Percentiles rank a stretch among this genome's conserved stretches.
Evolutionary conservation across 2,329 filamentous ascomycete species (phyloP).

Genomic region (Helminthosporium solani): DNA sequence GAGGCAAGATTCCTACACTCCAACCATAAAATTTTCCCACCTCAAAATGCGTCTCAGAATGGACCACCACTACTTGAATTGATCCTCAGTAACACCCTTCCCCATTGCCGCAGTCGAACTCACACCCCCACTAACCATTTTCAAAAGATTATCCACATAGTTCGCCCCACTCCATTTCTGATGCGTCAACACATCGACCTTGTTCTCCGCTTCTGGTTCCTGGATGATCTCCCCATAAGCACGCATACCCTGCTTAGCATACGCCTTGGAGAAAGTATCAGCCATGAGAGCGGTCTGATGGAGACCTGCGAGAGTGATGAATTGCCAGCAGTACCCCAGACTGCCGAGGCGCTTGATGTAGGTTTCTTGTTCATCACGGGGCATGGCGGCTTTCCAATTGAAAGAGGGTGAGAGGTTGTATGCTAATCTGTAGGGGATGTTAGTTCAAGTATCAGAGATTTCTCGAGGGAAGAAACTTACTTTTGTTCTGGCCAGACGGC

Average conservation of each 20-base stretch:
- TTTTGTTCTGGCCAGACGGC: slow-evolving; percentile 96
- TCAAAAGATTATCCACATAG: slow-evolving; percentile 90
- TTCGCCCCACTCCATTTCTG: slow-evolving; percentile 98
- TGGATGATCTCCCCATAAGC: slow-evolving; percentile 97
- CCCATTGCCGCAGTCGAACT: slow-evolving; percentile 95
- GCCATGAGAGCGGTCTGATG: slow-evolving; percentile 94
- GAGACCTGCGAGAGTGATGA: slow-evolving; percentile 97
- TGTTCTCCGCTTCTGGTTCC: slow-evolving; percentile 90
- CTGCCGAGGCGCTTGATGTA: slow-evolving; percentile 87
- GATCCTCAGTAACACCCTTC: slow-evolving; percentile 95
- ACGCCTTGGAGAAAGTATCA: slow-evolving; percentile 83
- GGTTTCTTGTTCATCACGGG: slow-evolving; percentile 87
- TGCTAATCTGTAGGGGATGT: slow-evolving; percentile 64
- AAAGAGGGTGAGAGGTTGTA: slow-evolving; percentile 99
- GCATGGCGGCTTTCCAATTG: slow-evolving; percentile 99
- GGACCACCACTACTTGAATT: slow-evolving; percentile 67
- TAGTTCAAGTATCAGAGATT: slow-evolving; percentile 5
- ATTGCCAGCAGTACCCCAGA: slow-evolving; percentile 99
- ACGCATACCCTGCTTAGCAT: slow-evolving; percentile 81
- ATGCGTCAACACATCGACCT: slow-evolving; percentile 94
- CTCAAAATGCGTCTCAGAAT: no score
- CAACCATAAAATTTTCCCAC: no score
- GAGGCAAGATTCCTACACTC: no score
- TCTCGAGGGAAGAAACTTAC: slow-evolving; percentile 51
- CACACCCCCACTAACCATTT: slow-evolving; percentile 95